Base-by-base conservation (phyloP, 1,284 basidiomycete species). In the Heimioporus punctisporus region DNA sequence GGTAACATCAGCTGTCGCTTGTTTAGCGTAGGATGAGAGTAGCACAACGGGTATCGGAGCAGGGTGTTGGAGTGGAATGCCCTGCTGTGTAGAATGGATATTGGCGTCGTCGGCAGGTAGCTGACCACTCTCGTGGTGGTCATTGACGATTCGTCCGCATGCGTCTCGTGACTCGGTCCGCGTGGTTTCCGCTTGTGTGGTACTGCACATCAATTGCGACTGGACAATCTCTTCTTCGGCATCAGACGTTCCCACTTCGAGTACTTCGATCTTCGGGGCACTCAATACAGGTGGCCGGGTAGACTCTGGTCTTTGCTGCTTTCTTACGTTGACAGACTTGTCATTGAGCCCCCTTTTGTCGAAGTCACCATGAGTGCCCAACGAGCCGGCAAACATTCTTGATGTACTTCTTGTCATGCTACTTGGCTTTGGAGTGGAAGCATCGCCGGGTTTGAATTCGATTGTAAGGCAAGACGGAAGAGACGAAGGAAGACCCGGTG, bases 391-490 rank as follows among this genome's bases (percentile, higher is more conserved):
- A 54, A 42, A 43, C 21, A 27, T 39, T 54, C 56, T 44, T 48
- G 54, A 21, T 56, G 40, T 42, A 6, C 4, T 45, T n/a, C 34
- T 43, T 17, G 56, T 27, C 6, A 28, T n/a, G 27, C 15, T 31
- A 9, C 27, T 23, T 15, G 31, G 12, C 6, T 28, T 45, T 19
- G 66, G 65, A 8, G 61, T 66, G 25, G 66, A 69, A 43, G 55
- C 44, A 24, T 56, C 52, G 21, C 23, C 46, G 41, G 60, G 64
- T 26, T 56, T 47, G 34, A 70, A 57, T 48, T 56, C 60, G 15
- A 46, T 54, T 21, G 55, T 40, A 24, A 71, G 58, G 31, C 56
- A 56, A 5, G 61, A 58, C 10, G 56, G 51, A 28, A 69, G 55
- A n/a, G 17, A 27, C 21, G 49, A 52, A 45, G 45, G 37, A 50